These are phyloP conservation scores for Fusarium algeriense DNA, from an alignment of 2,329 filamentous ascomycete genomes.

Conservation along the genomic window DNA sequence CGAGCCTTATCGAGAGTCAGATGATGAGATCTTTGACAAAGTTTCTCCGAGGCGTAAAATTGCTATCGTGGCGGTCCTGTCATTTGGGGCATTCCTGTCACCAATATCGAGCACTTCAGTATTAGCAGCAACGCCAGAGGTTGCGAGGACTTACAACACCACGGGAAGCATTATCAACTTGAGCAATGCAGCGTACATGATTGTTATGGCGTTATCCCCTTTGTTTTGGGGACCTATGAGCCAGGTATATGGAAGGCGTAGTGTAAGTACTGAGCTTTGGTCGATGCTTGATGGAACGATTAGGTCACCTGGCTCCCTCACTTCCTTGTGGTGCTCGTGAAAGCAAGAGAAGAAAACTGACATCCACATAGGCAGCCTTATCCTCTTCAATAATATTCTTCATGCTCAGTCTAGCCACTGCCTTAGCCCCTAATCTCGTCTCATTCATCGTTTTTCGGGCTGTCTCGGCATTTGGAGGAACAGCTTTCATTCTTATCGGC, in stretches of 20 bases:
- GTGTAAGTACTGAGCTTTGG: conserved; percentile 56
- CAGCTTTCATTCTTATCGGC: conserved; percentile 79
- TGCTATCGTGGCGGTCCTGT: conserved; percentile 75
- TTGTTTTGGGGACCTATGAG: conserved; percentile 80
- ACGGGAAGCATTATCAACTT: conserved; percentile 78
- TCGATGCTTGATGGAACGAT: neutral
- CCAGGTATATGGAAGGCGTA: conserved; percentile 71
- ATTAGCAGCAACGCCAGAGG: conserved; percentile 79
- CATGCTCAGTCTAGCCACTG: conserved; percentile 77
- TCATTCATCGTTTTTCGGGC: conserved; percentile 81
- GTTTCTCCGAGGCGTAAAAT: conserved; percentile 72
- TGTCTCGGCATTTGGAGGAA: conserved; percentile 80
- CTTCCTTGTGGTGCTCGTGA: neutral
- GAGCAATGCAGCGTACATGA: conserved; percentile 80
- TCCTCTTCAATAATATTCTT: conserved; percentile 73
- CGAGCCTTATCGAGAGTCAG: conserved; percentile 45
- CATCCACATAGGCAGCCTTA: conserved; percentile 56
- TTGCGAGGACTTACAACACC: conserved; percentile 73
- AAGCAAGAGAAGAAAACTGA: conserved; percentile 1
- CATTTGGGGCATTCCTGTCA: conserved; percentile 81
- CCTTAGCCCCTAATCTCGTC: conserved; percentile 76
- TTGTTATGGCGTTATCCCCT: conserved; percentile 78
- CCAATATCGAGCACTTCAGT: conserved; percentile 81
- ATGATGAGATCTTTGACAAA: conserved; percentile 72
- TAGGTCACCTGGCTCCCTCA: neutral